These are phyloP conservation scores for Oleoguttula mirabilis DNA, from an alignment of 495 filamentous ascomycete species.

Conservation along the genomic window DNA sequence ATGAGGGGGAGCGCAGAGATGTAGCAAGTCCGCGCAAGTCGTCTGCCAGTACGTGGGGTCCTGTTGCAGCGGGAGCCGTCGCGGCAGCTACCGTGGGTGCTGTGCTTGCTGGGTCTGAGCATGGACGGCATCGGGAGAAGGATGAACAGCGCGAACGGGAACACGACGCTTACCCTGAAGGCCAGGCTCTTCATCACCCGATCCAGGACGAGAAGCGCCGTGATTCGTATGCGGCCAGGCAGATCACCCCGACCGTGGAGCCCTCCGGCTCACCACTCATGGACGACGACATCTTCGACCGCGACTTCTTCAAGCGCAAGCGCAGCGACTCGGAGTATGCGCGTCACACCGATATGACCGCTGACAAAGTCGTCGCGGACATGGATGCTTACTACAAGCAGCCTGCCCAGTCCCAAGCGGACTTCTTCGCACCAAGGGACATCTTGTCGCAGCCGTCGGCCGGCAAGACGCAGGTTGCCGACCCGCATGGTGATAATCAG, in stretches of 20 bases:
- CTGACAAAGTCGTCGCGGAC: conserved; percentile 17
- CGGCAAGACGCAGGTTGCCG: conserved; percentile 15
- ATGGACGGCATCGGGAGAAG: conserved; percentile 8
- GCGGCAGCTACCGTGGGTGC: conserved; percentile 24
- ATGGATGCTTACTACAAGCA: conserved; percentile 15
- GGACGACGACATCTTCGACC: conserved; percentile 30
- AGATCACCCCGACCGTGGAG: conserved; percentile 14
- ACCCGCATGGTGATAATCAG: conserved; percentile 17
- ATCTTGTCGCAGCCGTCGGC: conserved; percentile 7
- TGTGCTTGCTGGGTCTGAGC: conserved; percentile 16
- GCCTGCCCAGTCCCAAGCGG: conserved; percentile 15
- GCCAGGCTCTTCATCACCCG: conserved; percentile 7
- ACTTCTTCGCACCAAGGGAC: conserved; percentile 22
- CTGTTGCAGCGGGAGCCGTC: conserved; percentile 21
- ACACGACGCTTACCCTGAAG: conserved; percentile 6
- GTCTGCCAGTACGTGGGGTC: conserved; percentile 15
- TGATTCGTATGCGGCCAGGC: conserved; percentile 7
- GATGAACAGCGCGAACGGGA: conserved; percentile 10
- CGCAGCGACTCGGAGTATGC: conserved; percentile 11
- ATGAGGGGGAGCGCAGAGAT: conserved; percentile 7
- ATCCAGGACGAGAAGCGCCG: conserved; percentile 4
- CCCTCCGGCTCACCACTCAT: conserved; percentile 16
- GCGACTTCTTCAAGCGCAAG: conserved; percentile 26
- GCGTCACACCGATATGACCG: conserved; percentile 7
- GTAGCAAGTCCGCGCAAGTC: conserved; percentile 15